Conservation (phyloP, 805 yeast genomes). For the Wickerhamiella kazuoi region DNA sequence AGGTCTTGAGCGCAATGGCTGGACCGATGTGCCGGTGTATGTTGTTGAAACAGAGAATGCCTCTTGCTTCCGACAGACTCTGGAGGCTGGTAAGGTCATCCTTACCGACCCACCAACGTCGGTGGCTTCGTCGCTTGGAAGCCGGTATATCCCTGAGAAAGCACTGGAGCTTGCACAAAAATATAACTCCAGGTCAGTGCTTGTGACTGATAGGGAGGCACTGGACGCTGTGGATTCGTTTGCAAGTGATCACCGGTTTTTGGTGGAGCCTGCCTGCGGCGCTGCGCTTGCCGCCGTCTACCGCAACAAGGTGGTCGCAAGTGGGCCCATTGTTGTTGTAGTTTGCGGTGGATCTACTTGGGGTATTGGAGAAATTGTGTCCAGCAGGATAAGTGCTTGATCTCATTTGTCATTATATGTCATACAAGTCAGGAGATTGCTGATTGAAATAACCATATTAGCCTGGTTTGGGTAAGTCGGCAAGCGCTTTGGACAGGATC, state of each 20-base stretch:
- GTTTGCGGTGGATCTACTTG: conserved; percentile 32
- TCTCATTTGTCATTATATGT: too few species aligned
- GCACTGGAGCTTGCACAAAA: conserved; percentile 30
- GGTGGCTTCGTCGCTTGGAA: conserved; percentile 48
- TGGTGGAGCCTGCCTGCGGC: conserved; percentile 57
- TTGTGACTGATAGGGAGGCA: conserved; percentile 37
- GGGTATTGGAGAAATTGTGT: not conserved
- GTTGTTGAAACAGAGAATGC: conserved; percentile 34
- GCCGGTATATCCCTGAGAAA: conserved; percentile 35
- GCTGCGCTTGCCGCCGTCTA: conserved; percentile 38
- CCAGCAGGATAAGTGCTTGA: too few species aligned
- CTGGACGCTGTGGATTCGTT: conserved; percentile 30
- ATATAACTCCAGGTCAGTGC: conserved; percentile 26
- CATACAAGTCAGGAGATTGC: too few species aligned
- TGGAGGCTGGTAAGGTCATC: conserved; percentile 30
- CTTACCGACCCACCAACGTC: conserved; percentile 28
- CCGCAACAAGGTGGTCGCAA: conserved; percentile 22
- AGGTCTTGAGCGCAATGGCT: conserved; percentile 44
- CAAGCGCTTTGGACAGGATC: not conserved
- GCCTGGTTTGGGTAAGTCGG: too few species aligned
- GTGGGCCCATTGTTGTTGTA: conserved; percentile 34
- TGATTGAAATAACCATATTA: too few species aligned
- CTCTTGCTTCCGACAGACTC: conserved; percentile 27
- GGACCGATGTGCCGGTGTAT: conserved; percentile 20
- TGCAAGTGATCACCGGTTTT: conserved; percentile 30